Base-by-base conservation (phyloP, 2,329 filamentous ascomycete species). In the Zalaria obscura region DNA sequence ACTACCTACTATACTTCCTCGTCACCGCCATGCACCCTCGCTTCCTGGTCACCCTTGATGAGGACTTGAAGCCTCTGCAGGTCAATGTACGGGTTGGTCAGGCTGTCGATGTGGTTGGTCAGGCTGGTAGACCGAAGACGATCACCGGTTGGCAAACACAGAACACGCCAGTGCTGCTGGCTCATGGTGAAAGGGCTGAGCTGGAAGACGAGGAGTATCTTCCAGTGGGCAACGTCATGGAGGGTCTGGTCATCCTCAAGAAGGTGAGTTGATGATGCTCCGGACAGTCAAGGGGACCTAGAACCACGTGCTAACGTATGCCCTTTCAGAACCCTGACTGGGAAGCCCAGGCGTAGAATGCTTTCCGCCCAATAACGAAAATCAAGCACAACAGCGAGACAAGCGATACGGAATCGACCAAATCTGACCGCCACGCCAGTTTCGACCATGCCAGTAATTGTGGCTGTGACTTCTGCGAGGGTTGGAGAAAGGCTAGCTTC, bases 121-220 rank as follows among this genome's bases (percentile, higher is more conserved):
- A 96, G 63, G 91, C 93, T 8, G 91, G 91, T 59, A 77, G 89
- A 48, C 91, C 91, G 51, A 96, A 98, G 80, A 98, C 91, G 2
- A 98, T 98, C 55, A 98, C 91, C 6, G 91, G 91, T 40, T 98
- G 91, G 91, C 91, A 98, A 66, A 98, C 91, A 50, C 91, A 98
- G 70, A 95, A 85, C 68, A 98, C 91, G n/a, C 91, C 91, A 1
- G 91, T 98, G 37, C 70, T 98, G 45, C 69, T 98, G 53, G 81
- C 85, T n/a, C 82, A 94, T 57, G 91, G 93, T 27, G 91, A 98
- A 70, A 75, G 93, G 54, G 91, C 91, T 6, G 91, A 98, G 69
- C 69, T 98, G 39, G 91, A 98, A 63, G 91, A 98, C 55, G 91
- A 98, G 67, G 80, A 98, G 67, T 98, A 96, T 61, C 80, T 96